phyloP scores from a whole-genome alignment of 169 alveolate genomes.

The Fabrea salina region DNA sequence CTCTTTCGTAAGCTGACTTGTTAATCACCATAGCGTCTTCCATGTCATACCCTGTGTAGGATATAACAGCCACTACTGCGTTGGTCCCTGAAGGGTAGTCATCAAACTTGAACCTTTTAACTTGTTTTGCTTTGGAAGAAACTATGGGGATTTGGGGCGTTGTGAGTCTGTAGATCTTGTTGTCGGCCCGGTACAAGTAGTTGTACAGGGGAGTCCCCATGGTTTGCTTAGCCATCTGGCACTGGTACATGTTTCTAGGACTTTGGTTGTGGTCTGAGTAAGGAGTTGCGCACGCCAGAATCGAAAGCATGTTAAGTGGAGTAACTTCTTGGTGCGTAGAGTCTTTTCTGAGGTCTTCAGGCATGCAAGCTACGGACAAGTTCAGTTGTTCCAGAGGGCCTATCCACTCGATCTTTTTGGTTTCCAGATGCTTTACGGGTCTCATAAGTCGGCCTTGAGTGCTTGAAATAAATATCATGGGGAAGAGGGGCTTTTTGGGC shows the following conservation, averaged over 20 bases:
- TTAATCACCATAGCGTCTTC: slow-evolving; percentile 99
- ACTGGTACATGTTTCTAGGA: slow-evolving; percentile 98
- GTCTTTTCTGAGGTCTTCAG: slow-evolving; percentile 77
- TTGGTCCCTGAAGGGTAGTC: slow-evolving; percentile 98
- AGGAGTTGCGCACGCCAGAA: slow-evolving; percentile 96
- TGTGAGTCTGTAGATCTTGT: slow-evolving; percentile 90
- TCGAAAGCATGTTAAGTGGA: slow-evolving; percentile 94
- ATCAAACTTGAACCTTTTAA: slow-evolving; percentile 90
- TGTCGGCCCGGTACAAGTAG: slow-evolving; percentile 94
- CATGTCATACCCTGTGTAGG: slow-evolving; percentile 99
- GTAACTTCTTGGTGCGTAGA: slow-evolving; percentile 95
- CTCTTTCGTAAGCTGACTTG: slow-evolving; percentile 98
- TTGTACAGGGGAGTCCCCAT: slow-evolving; percentile 98
- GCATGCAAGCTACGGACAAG: slow-evolving; percentile 88
- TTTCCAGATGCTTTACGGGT: slow-evolving; percentile 91
- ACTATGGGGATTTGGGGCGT: slow-evolving; percentile 98
- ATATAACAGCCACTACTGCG: slow-evolving; percentile 99
- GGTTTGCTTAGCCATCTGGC: slow-evolving; percentile 99
- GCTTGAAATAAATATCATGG: slow-evolving; percentile 92
- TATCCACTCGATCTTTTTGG: slow-evolving; percentile 91
- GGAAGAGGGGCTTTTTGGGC: slow-evolving; percentile 80
- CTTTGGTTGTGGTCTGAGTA: slow-evolving; percentile 98
- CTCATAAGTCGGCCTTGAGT: slow-evolving; percentile 97
- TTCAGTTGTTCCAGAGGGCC: slow-evolving; percentile 96
- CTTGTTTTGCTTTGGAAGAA: slow-evolving; percentile 87